A percentile compares a stretch with the other conserved stretches of the same genome.
phyloP scores from a whole-genome alignment of 176 grass and related monocot genomes.

The Elaeis guineensis region DNA sequence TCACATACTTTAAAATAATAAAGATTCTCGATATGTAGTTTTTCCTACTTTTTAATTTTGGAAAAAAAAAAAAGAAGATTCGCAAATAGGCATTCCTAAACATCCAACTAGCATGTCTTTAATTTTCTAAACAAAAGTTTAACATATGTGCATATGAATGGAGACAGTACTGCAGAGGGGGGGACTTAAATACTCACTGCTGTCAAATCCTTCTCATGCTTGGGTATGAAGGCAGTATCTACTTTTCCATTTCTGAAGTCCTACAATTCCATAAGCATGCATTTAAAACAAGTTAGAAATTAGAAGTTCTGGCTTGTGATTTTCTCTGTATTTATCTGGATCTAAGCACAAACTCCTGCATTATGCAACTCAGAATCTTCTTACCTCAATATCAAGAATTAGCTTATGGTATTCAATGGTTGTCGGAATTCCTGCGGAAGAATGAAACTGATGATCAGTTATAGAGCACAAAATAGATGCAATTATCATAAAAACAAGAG shows the following conservation, averaged over 20 bases:
- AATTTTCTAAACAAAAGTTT: too few relatives aligned
- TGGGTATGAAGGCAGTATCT: conserved; percentile 47
- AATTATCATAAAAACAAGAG: background rate
- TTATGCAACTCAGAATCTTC: background rate
- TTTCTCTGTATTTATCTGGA: too few relatives aligned
- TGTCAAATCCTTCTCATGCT: conserved; percentile 40
- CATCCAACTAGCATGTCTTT: too few relatives aligned
- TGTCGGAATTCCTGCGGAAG: conserved; percentile 38
- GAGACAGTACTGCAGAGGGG: too few relatives aligned
- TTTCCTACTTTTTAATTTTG: too few relatives aligned
- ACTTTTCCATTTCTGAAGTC: conserved; percentile 45
- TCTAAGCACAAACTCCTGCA: too few relatives aligned
- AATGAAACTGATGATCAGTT: conserved; percentile 7
- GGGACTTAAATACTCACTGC: conserved; percentile 26
- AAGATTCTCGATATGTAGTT: too few relatives aligned
- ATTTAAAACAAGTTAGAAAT: background rate
- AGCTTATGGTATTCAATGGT: conserved; percentile 54
- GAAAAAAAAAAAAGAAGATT: too few relatives aligned
- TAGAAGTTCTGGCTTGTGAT: too few relatives aligned
- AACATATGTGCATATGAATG: too few relatives aligned
- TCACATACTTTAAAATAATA: too few relatives aligned
- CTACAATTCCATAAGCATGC: conserved; percentile 11
- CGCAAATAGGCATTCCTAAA: too few relatives aligned
- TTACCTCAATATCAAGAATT: conserved; percentile 34
- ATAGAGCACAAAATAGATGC: background rate